Conservation (phyloP, 2,329 filamentous ascomycete genomes). For the Trichoderma citrinoviride region DNA sequence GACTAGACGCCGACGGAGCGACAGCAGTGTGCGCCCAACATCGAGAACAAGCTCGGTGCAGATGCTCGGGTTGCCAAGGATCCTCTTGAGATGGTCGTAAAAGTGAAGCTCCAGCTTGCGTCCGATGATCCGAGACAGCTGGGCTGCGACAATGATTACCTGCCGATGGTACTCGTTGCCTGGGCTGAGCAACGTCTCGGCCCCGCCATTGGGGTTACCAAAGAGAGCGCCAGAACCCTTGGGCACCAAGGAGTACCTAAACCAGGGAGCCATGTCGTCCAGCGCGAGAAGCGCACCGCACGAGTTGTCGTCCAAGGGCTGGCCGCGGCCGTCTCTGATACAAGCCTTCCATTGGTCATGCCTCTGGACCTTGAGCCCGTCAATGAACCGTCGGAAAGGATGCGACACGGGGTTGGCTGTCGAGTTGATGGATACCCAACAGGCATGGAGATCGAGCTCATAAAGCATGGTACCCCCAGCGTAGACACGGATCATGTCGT, state of each 20-base stretch:
- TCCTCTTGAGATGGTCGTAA: constrained; percentile 12
- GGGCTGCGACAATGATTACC: background rate
- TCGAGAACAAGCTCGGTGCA: background rate
- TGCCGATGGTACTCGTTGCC: background rate
- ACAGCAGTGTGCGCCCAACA: constrained; percentile 11
- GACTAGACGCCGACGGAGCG: constrained; percentile 10
- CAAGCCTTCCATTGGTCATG: constrained; percentile 10
- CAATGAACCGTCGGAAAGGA: constrained; percentile 10
- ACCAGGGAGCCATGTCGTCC: background rate
- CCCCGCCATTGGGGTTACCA: no score
- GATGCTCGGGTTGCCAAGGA: constrained; percentile 2
- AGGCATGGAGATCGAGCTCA: constrained; percentile 15
- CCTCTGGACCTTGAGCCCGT: constrained; percentile 1
- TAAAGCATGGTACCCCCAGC: background rate
- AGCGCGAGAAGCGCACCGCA: background rate
- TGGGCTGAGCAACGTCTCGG: background rate
- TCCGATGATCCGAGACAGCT: constrained; percentile 11
- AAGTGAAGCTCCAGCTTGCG: constrained; percentile 18
- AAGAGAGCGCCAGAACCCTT: background rate
- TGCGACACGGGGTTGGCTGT: background rate
- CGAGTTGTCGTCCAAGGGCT: background rate
- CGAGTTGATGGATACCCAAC: background rate
- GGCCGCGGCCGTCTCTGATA: background rate
- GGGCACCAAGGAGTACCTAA: background rate
- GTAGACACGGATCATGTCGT: background rate